Evolutionary conservation across 1,284 basidiomycete genomes (phyloP).

Genomic region (Mycosarcoma mackinlayi): DNA sequence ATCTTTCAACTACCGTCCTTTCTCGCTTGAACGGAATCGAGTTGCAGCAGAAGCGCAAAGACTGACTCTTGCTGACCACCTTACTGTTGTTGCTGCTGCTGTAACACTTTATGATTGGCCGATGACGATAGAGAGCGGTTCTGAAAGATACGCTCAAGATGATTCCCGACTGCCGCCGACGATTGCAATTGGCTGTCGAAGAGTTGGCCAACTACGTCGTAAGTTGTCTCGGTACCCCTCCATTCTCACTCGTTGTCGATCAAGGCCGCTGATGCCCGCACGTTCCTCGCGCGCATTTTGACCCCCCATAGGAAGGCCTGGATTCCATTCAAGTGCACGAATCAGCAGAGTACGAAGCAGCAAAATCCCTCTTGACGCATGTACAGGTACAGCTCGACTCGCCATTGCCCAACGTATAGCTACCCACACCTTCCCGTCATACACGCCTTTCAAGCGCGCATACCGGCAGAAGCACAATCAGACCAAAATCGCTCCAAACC

Average conservation of each 20-base stretch:
- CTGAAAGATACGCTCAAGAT: slow-evolving; percentile 54
- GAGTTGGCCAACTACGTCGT: slow-evolving; percentile 48
- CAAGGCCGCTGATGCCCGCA: too few relatives aligned
- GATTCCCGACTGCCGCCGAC: slow-evolving; percentile 56
- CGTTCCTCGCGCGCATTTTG: too few relatives aligned
- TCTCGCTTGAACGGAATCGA: too few relatives aligned
- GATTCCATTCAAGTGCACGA: background rate
- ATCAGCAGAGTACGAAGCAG: slow-evolving; percentile 6
- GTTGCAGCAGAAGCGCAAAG: too few relatives aligned
- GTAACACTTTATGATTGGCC: too few relatives aligned
- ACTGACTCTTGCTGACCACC: too few relatives aligned
- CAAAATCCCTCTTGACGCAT: slow-evolving; percentile 5
- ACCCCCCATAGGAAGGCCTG: slow-evolving; percentile 17
- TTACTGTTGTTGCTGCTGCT: too few relatives aligned
- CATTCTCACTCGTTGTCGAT: background rate
- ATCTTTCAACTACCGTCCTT: too few relatives aligned
- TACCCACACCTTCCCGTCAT: background rate
- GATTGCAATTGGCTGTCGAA: slow-evolving; percentile 39
- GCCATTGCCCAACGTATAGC: slow-evolving; percentile 10
- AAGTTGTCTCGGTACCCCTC: slow-evolving; percentile 27
- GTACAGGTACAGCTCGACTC: slow-evolving; percentile 3
- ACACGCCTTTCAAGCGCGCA: too few relatives aligned
- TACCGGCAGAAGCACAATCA: background rate
- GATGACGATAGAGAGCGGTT: slow-evolving; percentile 45
- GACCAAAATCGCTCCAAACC: too few relatives aligned